A percentile compares a stretch with the other conserved stretches of the same genome.
These are phyloP conservation scores for Mortierella sp. DNA, from an alignment of 371 early-diverging fungal genomes.

Conservation along the genomic window DNA sequence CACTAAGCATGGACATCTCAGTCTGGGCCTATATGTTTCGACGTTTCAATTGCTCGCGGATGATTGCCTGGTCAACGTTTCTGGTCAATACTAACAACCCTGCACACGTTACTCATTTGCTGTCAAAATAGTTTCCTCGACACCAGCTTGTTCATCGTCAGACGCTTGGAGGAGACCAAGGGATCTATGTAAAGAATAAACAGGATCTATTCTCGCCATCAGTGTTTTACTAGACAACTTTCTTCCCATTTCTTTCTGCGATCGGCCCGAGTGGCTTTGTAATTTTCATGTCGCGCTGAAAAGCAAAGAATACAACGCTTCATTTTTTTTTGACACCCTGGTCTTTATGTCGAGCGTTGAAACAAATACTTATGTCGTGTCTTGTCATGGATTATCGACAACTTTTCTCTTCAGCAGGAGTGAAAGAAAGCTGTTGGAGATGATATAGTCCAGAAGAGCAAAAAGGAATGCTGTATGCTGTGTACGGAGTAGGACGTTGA, in stretches of 20 bases:
- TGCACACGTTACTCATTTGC: neutral
- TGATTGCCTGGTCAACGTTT: neutral
- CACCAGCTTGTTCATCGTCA: constrained; percentile 79
- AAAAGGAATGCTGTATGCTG: neutral
- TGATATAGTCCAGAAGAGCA: neutral
- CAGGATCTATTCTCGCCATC: neutral
- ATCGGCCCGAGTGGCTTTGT: neutral
- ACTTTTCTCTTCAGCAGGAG: too few relatives aligned
- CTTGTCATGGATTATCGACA: too few relatives aligned
- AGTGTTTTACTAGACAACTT: neutral
- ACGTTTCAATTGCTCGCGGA: neutral
- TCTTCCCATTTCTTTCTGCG: neutral
- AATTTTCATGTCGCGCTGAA: constrained; percentile 11
- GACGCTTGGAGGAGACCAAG: constrained; percentile 72
- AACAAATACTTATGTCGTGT: too few relatives aligned
- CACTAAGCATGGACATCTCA: neutral
- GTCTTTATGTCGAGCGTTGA: neutral
- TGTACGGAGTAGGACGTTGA: neutral
- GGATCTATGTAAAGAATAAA: constrained; percentile 55
- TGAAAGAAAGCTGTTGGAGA: neutral
- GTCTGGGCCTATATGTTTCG: neutral
- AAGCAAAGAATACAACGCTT: constrained; percentile 5
- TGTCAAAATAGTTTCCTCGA: constrained; percentile 73
- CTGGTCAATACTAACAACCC: neutral
- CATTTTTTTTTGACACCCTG: neutral